Evolutionary conservation across 441 rosid species (phyloP).

Genomic region (Gossypium gossypioides): DNA sequence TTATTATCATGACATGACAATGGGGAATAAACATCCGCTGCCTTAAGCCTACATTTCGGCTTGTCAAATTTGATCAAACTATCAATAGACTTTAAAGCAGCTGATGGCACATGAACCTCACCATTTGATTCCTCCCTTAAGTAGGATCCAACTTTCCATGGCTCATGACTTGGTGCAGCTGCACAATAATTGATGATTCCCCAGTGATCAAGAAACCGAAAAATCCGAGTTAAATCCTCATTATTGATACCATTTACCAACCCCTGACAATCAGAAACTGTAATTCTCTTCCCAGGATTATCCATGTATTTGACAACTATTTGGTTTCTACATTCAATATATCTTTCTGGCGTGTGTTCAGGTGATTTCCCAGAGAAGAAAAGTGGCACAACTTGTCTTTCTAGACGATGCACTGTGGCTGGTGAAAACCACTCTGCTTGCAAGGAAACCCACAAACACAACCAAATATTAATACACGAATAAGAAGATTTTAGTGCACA

Average conservation of each 20-base stretch:
- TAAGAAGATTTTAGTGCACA: neutral
- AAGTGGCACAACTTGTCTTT: conserved; percentile 94
- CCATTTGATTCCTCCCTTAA: conserved; percentile 75
- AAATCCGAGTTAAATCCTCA: conserved; percentile 73
- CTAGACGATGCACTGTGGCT: conserved; percentile 64
- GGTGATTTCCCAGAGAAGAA: conserved; percentile 85
- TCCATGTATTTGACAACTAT: conserved; percentile 77
- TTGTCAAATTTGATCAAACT: conserved; percentile 94
- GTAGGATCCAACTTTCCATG: conserved; percentile 47
- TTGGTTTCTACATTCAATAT: conserved; percentile 79
- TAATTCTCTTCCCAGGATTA: conserved; percentile 60
- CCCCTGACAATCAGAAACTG: conserved; percentile 62
- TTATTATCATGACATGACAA: conserved; percentile 37
- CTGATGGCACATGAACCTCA: conserved; percentile 85
- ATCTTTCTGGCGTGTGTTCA: conserved; percentile 66
- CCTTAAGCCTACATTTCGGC: conserved; percentile 80
- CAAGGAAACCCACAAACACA: conserved; percentile 12
- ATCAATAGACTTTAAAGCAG: conserved; percentile 80
- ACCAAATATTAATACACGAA: neutral
- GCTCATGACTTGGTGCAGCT: conserved; percentile 33
- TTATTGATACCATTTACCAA: conserved; percentile 40
- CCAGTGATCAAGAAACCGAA: conserved; percentile 95
- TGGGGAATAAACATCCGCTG: conserved; percentile 51
- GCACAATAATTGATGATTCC: conserved; percentile 89
- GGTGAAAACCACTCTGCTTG: conserved; percentile 88